A percentile compares a stretch with the other conserved stretches of the same genome.
These are phyloP conservation scores for Arthrobotrys sphaeroides DNA, from an alignment of 2,329 filamentous ascomycete genomes.

Conservation along the genomic window DNA sequence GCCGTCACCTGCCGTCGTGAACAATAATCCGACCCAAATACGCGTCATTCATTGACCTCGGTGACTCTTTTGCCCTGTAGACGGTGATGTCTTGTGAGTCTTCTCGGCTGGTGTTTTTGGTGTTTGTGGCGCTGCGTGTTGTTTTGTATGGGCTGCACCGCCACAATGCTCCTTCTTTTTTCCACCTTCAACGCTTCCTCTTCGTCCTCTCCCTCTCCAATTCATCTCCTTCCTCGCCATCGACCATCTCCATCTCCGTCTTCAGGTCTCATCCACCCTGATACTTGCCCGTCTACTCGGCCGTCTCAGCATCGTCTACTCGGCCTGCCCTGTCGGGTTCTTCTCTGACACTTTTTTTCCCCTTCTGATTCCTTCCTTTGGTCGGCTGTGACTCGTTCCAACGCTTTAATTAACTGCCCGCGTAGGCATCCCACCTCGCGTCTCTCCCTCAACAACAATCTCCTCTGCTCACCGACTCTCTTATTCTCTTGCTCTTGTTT, in stretches of 20 bases:
- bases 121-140: conserved; percentile 43
- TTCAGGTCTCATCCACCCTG: not conserved
- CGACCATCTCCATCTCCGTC: not conserved
- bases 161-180: conserved; percentile 6
- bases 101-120: not conserved
- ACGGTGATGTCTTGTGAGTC: conserved; percentile 19
- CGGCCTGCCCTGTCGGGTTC: too few species aligned
- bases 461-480: too few species aligned
- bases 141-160: conserved; percentile 18
- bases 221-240: not conserved
- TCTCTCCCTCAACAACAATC: conserved; percentile 12
- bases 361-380: not conserved
- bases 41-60: conserved; percentile 9
- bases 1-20: conserved; percentile 28
- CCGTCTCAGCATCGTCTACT: not conserved
- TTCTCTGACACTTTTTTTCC: not conserved
- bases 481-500: not conserved
- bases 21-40: not conserved
- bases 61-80: conserved; percentile 32
- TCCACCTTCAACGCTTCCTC: not conserved
- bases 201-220: conserved; percentile 21
- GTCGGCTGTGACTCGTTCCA: not conserved
- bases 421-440: conserved; percentile 52
- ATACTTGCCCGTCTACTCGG: not conserved
- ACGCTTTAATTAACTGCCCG: conserved; percentile 20